Base-by-base conservation (phyloP, 306 rosid species). In the Rosa persica region DNA sequence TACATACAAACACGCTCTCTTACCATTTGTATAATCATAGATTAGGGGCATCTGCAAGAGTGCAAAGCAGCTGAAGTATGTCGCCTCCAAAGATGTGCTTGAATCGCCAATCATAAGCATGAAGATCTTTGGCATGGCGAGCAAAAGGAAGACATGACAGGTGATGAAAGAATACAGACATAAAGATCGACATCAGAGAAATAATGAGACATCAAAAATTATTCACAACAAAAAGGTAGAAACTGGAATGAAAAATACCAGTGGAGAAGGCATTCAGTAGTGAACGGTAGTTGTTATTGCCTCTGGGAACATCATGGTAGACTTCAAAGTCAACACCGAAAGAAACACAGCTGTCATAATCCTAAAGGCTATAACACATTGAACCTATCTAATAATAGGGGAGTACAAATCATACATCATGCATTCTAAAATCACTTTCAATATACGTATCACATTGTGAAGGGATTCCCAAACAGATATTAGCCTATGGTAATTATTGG, bases 51-150 rank as follows among this genome's bases (percentile, higher is more conserved):
- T 30, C 67, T 8, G 68, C 22, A 30, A 30, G 34, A 30, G 34
- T 30, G 34, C 34, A 30, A 75, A 55, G 43, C 60, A 52, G 51
- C 34, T 17, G 44, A 62, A 39, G 58, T 34, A 67, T 25, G 15
- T 69, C 81, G 88, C 98, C 98, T 91, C 98, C 85, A 85, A 88
- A 95, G 79, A 95, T 95, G 83, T 95, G 98, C 83, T 92, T 92
- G 79, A 95, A 95, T 61, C 96, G 89, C 98, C 98, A 95, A 42
- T 91, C 98, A 54, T 87, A 91, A 70, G 98, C 97, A 71, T 92
- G 98, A 75, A 95, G 93, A 85, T 95, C 98, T 84, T 85, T 30
- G 34, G 34, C 34, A 30, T 92, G 42, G 97, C 92, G 20, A 88
- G 93, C 91, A 95, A 78, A 54, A 60, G 27, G 27, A 60, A 42